Evolutionary conservation across 331 rosid genomes (phyloP).

Genomic region (Rosa hybrid): DNA sequence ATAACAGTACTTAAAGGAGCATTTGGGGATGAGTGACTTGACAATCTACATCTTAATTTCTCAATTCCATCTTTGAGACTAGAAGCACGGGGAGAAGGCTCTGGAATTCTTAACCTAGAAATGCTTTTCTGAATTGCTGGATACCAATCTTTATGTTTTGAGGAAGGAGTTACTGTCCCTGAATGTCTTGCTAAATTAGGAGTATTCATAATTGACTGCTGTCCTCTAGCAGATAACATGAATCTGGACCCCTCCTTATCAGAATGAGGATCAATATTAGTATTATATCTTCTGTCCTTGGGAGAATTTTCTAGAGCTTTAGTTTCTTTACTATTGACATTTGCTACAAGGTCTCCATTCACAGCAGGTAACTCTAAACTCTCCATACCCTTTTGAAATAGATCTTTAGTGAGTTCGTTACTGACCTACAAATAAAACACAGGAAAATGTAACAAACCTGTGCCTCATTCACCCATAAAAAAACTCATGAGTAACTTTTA

Average conservation of each 20-base stretch:
- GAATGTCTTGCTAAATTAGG: constrained; percentile 38
- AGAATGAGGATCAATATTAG: constrained; percentile 28
- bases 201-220: constrained; percentile 33
- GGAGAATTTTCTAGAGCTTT: constrained; percentile 30
- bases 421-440: constrained; percentile 43
- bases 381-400: constrained; percentile 17
- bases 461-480: constrained; percentile 8
- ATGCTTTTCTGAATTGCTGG: constrained; percentile 52
- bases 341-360: constrained; percentile 27
- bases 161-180: constrained; percentile 43
- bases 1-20: constrained; percentile 31
- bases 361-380: constrained; percentile 31
- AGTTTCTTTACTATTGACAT: constrained; percentile 22
- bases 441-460: constrained; percentile 5
- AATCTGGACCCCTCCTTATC: constrained; percentile 29
- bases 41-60: constrained; percentile 52
- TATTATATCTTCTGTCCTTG: constrained; percentile 19
- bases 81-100: constrained; percentile 52
- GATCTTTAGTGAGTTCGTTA: constrained; percentile 32
- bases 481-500: background rate
- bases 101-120: constrained; percentile 48
- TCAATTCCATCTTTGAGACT: constrained; percentile 58
- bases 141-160: constrained; percentile 27
- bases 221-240: constrained; percentile 30
- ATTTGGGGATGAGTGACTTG: constrained; percentile 51